Evolutionary conservation across 139 green algal genomes (phyloP).

Genomic region (Chlamydomonas sp.): DNA sequence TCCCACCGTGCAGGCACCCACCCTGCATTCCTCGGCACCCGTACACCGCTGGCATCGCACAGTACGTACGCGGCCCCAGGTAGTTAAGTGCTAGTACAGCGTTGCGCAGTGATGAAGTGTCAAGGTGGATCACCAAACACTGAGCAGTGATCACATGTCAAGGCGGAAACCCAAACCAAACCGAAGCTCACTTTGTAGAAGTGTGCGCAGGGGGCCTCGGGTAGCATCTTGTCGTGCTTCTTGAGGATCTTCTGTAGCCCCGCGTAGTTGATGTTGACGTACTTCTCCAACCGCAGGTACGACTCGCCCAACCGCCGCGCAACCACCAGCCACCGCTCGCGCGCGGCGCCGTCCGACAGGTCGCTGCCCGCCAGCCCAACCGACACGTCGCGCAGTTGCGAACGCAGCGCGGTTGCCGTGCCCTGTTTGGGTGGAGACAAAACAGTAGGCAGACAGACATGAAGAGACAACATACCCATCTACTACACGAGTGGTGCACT

Average conservation of each 20-base stretch:
- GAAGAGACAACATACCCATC: too few species aligned
- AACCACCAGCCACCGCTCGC: background rate
- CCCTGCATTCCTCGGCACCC: too few species aligned
- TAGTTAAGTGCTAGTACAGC: too few species aligned
- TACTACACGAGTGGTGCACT: too few species aligned
- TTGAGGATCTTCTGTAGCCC: constrained; percentile 45
- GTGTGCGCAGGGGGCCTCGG: constrained; percentile 22
- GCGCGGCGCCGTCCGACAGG: background rate
- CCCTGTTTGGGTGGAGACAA: background rate
- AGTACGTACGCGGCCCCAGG: too few species aligned
- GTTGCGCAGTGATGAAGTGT: too few species aligned
- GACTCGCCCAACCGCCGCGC: constrained; percentile 13
- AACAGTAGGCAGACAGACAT: too few species aligned
- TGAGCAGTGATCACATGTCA: too few species aligned
- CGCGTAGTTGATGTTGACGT: constrained; percentile 51
- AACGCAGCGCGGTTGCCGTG: background rate
- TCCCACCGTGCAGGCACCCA: too few species aligned
- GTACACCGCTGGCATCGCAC: too few species aligned
- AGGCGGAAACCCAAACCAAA: too few species aligned
- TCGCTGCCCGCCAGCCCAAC: background rate
- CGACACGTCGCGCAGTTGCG: constrained; percentile 9
- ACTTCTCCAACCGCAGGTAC: constrained; percentile 41
- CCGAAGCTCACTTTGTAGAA: constrained; percentile 24
- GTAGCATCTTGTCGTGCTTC: constrained; percentile 45
- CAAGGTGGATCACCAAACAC: too few species aligned